Conservation (phyloP, 2,329 filamentous ascomycete genomes). For the Monilinia laxa region DNA sequence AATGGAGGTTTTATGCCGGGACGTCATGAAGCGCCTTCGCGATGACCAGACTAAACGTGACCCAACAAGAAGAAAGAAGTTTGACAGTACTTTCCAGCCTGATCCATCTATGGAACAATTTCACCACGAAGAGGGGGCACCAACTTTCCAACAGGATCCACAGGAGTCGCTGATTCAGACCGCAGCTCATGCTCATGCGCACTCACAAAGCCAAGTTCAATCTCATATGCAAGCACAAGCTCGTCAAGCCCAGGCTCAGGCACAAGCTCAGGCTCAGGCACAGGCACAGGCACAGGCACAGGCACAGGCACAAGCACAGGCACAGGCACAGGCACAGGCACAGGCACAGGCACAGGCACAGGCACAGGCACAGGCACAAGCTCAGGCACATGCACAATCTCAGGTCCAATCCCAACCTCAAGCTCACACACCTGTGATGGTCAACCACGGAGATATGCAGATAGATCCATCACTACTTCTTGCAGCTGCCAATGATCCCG, state of each 20-base stretch:
- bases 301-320: slow-evolving; percentile 29
- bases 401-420: slow-evolving; percentile 16
- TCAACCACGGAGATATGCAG: slow-evolving; percentile 54
- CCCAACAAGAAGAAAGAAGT: slow-evolving; percentile 46
- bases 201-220: slow-evolving; percentile 35
- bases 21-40: slow-evolving; percentile 74
- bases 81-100: slow-evolving; percentile 31
- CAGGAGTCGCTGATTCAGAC: slow-evolving; percentile 35
- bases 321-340: slow-evolving; percentile 10
- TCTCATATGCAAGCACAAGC: slow-evolving; percentile 29
- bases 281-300: slow-evolving; percentile 32
- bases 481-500: slow-evolving; percentile 46
- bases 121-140: slow-evolving; percentile 29
- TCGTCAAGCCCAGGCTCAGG: slow-evolving; percentile 18
- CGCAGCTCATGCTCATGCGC: slow-evolving; percentile 38
- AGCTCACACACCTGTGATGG: slow-evolving; percentile 34
- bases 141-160: slow-evolving; percentile 34
- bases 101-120: slow-evolving; percentile 33
- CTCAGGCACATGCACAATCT: slow-evolving; percentile 28
- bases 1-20: slow-evolving; percentile 68
- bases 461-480: slow-evolving; percentile 63
- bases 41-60: slow-evolving; percentile 63
- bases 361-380: slow-evolving; percentile 30
- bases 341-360: slow-evolving; percentile 29
- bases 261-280: slow-evolving; percentile 13